Evolutionary conservation across 1,139 yeast genomes (phyloP), one percentile per base, ranked within the genome.

Genomic region (Yamadazyma friedrichii): DNA sequence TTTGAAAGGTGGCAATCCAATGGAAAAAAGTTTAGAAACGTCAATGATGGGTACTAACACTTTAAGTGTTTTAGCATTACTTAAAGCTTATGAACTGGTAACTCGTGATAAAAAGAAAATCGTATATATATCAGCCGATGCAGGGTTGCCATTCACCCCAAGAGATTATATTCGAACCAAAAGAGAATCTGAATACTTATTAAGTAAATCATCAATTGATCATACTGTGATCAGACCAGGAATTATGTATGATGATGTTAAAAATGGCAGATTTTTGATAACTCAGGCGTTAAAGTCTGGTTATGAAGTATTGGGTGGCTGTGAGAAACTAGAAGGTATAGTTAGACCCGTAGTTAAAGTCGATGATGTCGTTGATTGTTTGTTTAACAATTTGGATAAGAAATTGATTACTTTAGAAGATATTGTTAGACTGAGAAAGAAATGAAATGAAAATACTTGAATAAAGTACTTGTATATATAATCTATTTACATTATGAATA

Each of bases 61-160:
- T 28, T 84, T 82, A 47, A 81, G 89, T 42, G 95, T 95, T 0
- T 62, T 84, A 4, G 58, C 76, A 1, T 62, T 85, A 15, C 93
- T 89, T 0, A 56, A 70, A 32, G 54, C 45, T 9, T 47, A 47
- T 33, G 38, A 41, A 33, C 31, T 40, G 34, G 15, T 9, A 3
- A 35, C 33, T 8, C 36, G 35, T 10, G 26, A 32, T 11, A 9
- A 42, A 39, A 28, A 48, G 33, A 47, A 50, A 39, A 83, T 83
- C 55, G 88, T 86, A 0, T 89, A 87, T 55, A 74, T 89, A 3
- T 86, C 95, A 0, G 96, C 96, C 0, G 70, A 72, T 41, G 81
- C 82, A 46, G 46, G 45, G 15, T 74, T 78, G 35, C 89, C 91
- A 0, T 16, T 49, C 22, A 67, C 86, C 2, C 93, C 94, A 1